These are phyloP conservation scores for Aspergillus latus DNA, from an alignment of 2,329 filamentous ascomycete species.

Conservation along the genomic window DNA sequence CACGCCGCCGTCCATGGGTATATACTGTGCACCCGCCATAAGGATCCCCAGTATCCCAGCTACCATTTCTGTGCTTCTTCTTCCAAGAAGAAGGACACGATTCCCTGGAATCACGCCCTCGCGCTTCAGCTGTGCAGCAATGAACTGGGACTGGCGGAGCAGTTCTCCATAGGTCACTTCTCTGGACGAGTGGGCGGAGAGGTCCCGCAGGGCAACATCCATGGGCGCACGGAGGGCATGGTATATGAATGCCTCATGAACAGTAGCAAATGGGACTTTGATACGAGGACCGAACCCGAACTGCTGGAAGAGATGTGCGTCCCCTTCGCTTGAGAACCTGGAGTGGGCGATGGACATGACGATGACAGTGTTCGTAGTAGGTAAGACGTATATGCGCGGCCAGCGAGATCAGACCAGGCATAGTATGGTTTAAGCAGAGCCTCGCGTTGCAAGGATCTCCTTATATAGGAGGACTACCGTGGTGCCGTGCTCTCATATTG, in stretches of 20 bases:
- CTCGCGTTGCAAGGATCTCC: no score
- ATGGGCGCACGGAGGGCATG: slow-evolving; percentile 2
- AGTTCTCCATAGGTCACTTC: slow-evolving; percentile 13
- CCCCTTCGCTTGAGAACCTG: no score
- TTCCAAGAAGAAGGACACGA: slow-evolving; percentile 2
- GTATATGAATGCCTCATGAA: slow-evolving; percentile 14
- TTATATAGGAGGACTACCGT: no score
- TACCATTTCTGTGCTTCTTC: slow-evolving; percentile 15
- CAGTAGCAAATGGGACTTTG: slow-evolving; percentile 5
- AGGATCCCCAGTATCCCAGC: slow-evolving; percentile 13
- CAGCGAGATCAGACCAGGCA: no score
- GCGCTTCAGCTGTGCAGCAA: neutral
- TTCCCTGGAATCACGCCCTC: slow-evolving; percentile 1
- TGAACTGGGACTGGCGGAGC: slow-evolving; percentile 9
- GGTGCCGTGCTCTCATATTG: no score
- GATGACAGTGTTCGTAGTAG: no score
- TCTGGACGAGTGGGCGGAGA: neutral
- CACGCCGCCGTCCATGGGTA: slow-evolving; percentile 13
- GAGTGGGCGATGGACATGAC: no score
- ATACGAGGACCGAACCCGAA: slow-evolving; percentile 2
- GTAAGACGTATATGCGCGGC: no score
- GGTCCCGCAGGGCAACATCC: slow-evolving; percentile 4
- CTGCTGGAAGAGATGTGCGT: neutral
- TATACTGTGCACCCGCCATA: slow-evolving; percentile 14
- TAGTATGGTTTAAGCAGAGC: no score